Evolutionary conservation across 2,329 filamentous ascomycete genomes (phyloP).

Genomic region (Fusarium sp.): DNA sequence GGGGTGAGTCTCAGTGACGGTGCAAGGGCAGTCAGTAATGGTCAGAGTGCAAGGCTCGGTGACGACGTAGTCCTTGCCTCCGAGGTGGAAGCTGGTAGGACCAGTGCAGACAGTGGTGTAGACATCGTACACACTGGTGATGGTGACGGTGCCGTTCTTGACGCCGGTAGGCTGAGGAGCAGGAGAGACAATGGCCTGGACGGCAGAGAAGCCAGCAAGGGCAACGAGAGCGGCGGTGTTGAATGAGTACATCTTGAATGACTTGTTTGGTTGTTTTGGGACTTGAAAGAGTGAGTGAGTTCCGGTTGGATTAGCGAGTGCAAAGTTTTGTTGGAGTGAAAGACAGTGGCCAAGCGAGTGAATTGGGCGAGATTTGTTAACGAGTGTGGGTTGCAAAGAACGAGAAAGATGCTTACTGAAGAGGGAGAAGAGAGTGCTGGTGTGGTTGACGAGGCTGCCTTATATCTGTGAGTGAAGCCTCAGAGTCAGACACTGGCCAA

Average conservation of each 20-base stretch:
- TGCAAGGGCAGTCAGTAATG: slow-evolving; percentile 64
- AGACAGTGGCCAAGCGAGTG: slow-evolving; percentile 35
- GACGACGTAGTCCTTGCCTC: slow-evolving; percentile 61
- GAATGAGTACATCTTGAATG: slow-evolving; percentile 40
- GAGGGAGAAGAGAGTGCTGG: not conserved
- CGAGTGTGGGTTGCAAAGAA: slow-evolving; percentile 24
- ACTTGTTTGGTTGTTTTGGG: slow-evolving; percentile 11
- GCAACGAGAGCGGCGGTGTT: slow-evolving; percentile 39
- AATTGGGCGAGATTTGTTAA: slow-evolving; percentile 35
- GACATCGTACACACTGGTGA: slow-evolving; percentile 47
- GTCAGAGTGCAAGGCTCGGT: slow-evolving; percentile 63
- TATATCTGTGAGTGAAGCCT: slow-evolving; percentile 31
- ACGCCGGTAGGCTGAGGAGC: slow-evolving; percentile 14
- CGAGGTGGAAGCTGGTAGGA: slow-evolving; percentile 61
- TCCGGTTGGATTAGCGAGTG: slow-evolving; percentile 1
- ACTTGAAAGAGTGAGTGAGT: slow-evolving; percentile 11
- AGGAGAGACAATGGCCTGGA: slow-evolving; percentile 16
- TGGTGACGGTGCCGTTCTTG: slow-evolving; percentile 40
- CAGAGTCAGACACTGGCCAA: not conserved
- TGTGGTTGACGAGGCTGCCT: slow-evolving; percentile 23
- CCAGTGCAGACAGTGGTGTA: slow-evolving; percentile 54
- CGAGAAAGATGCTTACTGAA: slow-evolving; percentile 15
- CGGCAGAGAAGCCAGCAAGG: slow-evolving; percentile 36
- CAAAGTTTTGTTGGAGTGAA: slow-evolving; percentile 12
- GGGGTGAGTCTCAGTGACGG: slow-evolving; percentile 46